These are phyloP conservation scores for Arthrobotrys sinensis DNA, from an alignment of 2,329 filamentous ascomycete genomes.

Conservation along the genomic window DNA sequence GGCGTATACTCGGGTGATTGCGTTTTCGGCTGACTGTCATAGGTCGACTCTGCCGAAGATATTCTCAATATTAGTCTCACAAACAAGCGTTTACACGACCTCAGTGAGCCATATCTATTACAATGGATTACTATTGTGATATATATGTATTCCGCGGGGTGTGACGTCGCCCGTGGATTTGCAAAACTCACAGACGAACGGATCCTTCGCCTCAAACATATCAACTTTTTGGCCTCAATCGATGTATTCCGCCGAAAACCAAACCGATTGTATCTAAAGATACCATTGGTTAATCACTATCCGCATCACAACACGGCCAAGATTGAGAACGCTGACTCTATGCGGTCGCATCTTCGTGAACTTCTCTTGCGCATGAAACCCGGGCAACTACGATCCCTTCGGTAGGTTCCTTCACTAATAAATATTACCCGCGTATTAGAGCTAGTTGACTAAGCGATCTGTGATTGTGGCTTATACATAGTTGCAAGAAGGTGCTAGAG, in stretches of 20 bases:
- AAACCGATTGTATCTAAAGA: not conserved
- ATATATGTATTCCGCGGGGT: not conserved
- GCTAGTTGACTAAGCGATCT: not conserved
- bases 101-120: not conserved
- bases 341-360: not conserved
- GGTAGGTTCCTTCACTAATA: not conserved
- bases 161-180: conserved; percentile 1
- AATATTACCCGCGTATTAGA: too few relatives aligned
- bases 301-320: too few relatives aligned
- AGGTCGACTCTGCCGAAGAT: conserved; percentile 1
- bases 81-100: conserved; percentile 1
- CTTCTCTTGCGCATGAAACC: conserved; percentile 3
- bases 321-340: not conserved
- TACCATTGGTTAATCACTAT: not conserved
- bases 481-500: not conserved
- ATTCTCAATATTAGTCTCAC: conserved; percentile 1
- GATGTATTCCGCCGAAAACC: not conserved
- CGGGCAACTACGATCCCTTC: conserved; percentile 16
- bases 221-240: not conserved
- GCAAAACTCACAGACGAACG: not conserved
- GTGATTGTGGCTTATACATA: not conserved
- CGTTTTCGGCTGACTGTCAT: too few relatives aligned
- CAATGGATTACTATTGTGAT: conserved; percentile 1
- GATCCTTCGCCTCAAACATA: not conserved
- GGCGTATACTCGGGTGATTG: not conserved